phyloP scores from a whole-genome alignment of 2,329 filamentous ascomycete genomes.

The Calycina herbarum region DNA sequence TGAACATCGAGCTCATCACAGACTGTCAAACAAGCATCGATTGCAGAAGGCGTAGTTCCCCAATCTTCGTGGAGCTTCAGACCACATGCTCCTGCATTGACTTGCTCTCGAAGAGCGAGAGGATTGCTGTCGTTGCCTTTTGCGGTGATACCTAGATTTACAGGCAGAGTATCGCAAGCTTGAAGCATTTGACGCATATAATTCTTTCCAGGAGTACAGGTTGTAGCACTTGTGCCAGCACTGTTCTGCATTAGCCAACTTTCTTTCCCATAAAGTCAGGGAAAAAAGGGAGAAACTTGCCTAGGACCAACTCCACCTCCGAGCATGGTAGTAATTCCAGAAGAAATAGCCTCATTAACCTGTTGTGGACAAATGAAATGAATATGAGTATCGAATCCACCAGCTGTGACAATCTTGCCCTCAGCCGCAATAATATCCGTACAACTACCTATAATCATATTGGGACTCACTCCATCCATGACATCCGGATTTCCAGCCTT shows the following conservation, averaged over 20 bases:
- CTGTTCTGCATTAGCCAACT: constrained; percentile 42
- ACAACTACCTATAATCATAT: constrained; percentile 80
- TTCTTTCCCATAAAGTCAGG: not conserved
- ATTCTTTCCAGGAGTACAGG: constrained; percentile 83
- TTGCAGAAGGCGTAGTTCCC: constrained; percentile 87
- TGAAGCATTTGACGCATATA: constrained; percentile 90
- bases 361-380: constrained; percentile 97
- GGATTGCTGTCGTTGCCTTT: constrained; percentile 86
- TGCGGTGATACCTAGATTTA: constrained; percentile 89
- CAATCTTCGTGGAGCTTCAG: constrained; percentile 96
- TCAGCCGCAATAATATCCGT: constrained; percentile 93
- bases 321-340: constrained; percentile 86
- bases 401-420: constrained; percentile 86
- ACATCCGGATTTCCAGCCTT: constrained; percentile 97
- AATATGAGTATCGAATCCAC: constrained; percentile 86
- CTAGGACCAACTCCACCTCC: constrained; percentile 92
- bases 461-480: constrained; percentile 80
- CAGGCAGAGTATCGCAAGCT: constrained; percentile 74
- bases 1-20: constrained; percentile 93
- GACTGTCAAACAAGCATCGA: constrained; percentile 80
- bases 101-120: constrained; percentile 73
- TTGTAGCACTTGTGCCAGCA: constrained; percentile 87
- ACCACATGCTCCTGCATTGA: constrained; percentile 80
- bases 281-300: constrained; percentile 40
- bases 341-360: constrained; percentile 76